phyloP scores from a whole-genome alignment of 768 basidiomycete genomes.

The Lyophyllum atratum region DNA sequence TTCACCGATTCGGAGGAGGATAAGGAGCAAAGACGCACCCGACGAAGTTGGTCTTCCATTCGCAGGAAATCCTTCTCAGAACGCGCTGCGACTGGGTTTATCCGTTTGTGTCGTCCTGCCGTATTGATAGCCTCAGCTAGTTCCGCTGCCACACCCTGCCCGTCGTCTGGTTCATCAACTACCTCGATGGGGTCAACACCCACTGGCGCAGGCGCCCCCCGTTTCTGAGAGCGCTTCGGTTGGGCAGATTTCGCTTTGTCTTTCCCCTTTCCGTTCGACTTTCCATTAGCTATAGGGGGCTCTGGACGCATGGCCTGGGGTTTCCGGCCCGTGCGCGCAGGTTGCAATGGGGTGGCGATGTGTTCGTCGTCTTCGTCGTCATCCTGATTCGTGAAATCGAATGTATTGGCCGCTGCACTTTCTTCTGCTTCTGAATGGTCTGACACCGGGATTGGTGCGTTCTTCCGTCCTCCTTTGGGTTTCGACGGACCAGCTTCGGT shows the following conservation, averaged over 20 bases:
- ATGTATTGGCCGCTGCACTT: constrained; percentile 3
- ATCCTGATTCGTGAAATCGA: constrained; percentile 7
- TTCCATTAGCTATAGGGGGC: constrained; percentile 23
- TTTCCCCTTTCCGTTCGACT: constrained; percentile 30
- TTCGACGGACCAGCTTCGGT: constrained; percentile 21
- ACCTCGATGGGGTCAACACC: constrained; percentile 23
- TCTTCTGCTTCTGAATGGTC: constrained; percentile 22
- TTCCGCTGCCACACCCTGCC: not conserved
- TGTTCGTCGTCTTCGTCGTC: constrained; percentile 7
- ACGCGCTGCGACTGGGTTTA: constrained; percentile 4
- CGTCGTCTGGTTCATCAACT: constrained; percentile 14
- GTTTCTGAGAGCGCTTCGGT: constrained; percentile 18
- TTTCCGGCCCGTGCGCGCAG: constrained; percentile 2
- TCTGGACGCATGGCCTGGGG: constrained; percentile 5
- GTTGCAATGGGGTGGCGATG: not conserved
- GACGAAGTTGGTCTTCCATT: constrained; percentile 25
- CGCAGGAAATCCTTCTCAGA: constrained; percentile 9
- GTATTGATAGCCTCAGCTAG: constrained; percentile 15
- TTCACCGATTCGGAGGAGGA: not conserved
- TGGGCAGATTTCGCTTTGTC: constrained; percentile 32
- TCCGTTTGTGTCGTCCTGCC: constrained; percentile 11
- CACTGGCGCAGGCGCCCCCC: constrained; percentile 16
- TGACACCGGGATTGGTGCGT: constrained; percentile 3
- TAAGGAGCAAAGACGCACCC: constrained; percentile 20
- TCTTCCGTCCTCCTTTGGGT: constrained; percentile 14